phyloP scores from a whole-genome alignment of 1,284 basidiomycete genomes.

The Ustilago esculenta region DNA sequence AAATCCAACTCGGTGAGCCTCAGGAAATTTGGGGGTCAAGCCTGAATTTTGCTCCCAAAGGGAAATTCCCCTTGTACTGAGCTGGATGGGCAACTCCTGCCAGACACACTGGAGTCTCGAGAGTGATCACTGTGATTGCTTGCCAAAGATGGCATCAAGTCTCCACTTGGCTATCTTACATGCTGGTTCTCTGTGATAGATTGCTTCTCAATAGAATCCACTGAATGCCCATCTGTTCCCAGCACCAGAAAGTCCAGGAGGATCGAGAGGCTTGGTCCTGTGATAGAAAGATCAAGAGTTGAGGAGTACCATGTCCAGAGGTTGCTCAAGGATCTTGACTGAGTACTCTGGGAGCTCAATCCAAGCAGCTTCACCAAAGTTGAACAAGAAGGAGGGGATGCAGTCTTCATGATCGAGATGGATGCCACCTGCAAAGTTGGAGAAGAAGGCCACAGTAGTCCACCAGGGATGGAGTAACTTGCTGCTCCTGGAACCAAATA shows the following conservation, averaged over 20 bases:
- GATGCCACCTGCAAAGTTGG: not conserved
- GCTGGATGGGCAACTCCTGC: too few relatives aligned
- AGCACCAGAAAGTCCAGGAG: too few relatives aligned
- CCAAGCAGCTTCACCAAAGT: not conserved
- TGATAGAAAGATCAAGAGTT: not conserved
- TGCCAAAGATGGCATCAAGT: too few relatives aligned
- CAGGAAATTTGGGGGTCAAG: too few relatives aligned
- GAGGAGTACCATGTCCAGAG: not conserved
- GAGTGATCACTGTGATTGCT: too few relatives aligned
- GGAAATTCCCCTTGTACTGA: too few relatives aligned
- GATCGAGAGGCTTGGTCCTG: not conserved
- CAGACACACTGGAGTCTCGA: too few relatives aligned
- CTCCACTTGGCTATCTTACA: not conserved
- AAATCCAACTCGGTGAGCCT: too few relatives aligned
- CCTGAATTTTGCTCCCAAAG: too few relatives aligned
- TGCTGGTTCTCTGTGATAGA: not conserved
- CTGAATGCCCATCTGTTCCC: constrained; percentile 2
- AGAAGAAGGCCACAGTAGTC: constrained; percentile 3
- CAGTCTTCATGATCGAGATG: not conserved
- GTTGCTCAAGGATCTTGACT: not conserved
- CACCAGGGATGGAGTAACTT: not conserved
- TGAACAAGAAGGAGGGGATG: not conserved
- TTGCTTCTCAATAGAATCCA: not conserved
- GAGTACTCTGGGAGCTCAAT: not conserved
- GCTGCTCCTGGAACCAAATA: not conserved